phyloP scores from a whole-genome alignment of 208 protist species.

The Acanthamoeba royreba region DNA sequence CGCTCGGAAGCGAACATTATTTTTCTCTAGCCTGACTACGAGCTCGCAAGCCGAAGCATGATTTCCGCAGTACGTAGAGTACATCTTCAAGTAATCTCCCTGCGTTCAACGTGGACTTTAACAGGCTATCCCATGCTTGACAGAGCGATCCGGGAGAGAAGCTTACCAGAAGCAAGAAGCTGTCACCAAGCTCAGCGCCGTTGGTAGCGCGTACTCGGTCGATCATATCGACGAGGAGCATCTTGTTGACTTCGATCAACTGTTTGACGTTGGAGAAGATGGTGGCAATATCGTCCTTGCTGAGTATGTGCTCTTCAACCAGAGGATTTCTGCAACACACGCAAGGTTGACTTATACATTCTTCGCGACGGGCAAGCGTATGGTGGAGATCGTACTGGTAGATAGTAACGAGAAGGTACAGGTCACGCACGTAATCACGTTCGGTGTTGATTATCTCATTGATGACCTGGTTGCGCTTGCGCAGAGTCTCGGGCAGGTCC shows the following conservation, averaged over 20 bases:
- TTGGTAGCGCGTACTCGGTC: neutral
- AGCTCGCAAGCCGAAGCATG: neutral
- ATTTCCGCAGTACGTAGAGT: neutral
- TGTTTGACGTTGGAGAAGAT: slow-evolving; percentile 42
- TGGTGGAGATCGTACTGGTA: neutral
- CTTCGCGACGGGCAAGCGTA: too few relatives aligned
- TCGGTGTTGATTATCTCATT: slow-evolving; percentile 22
- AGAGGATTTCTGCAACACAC: neutral
- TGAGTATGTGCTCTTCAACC: neutral
- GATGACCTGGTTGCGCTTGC: neutral
- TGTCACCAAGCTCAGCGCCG: neutral
- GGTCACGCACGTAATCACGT: neutral
- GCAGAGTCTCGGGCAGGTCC: neutral
- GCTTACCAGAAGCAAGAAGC: slow-evolving; percentile 27
- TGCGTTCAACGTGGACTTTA: neutral
- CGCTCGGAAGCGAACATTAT: neutral
- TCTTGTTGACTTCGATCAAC: slow-evolving; percentile 15
- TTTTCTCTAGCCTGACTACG: neutral
- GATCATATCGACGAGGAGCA: neutral
- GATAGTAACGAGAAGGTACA: neutral
- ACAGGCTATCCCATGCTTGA: neutral
- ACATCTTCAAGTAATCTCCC: slow-evolving; percentile 39
- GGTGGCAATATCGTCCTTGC: neutral
- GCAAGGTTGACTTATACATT: too few relatives aligned
- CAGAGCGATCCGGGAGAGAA: neutral